A percentile compares a stretch with the other conserved stretches of the same genome.
Evolutionary conservation across 2,329 filamentous ascomycete genomes (phyloP).

Genomic region (Claviceps digitariae): DNA sequence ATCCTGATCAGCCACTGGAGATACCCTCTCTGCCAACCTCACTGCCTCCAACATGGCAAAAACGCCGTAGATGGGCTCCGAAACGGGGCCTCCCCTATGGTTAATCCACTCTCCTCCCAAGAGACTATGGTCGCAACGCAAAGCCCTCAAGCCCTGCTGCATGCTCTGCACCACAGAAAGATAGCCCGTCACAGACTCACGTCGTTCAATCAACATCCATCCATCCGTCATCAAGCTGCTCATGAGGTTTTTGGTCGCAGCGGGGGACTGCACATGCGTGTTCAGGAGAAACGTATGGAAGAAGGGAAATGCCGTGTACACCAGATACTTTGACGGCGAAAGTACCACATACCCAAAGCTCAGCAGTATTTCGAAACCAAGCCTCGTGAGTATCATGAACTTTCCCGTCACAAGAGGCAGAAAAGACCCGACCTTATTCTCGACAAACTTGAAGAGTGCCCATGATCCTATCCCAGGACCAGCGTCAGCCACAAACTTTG

Average conservation of each 20-base stretch:
- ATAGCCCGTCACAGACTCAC: slow-evolving; percentile 83
- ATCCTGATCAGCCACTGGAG: slow-evolving; percentile 42
- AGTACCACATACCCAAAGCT: slow-evolving; percentile 50
- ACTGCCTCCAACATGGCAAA: slow-evolving; percentile 93
- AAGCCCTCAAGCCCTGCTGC: slow-evolving; percentile 57
- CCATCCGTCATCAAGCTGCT: slow-evolving; percentile 47
- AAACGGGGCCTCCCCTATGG: slow-evolving; percentile 38
- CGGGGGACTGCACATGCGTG: slow-evolving; percentile 52
- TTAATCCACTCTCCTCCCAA: slow-evolving; percentile 82
- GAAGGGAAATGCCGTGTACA: slow-evolving; percentile 57
- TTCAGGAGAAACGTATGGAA: slow-evolving; percentile 61
- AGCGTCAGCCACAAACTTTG: slow-evolving; percentile 46
- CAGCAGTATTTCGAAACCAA: slow-evolving; percentile 58
- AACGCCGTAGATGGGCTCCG: slow-evolving; percentile 88
- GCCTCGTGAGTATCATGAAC: slow-evolving; percentile 51
- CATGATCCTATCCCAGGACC: slow-evolving; percentile 54
- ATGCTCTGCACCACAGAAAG: slow-evolving; percentile 75
- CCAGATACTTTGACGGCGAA: slow-evolving; percentile 53
- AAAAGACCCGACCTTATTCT: slow-evolving; percentile 25
- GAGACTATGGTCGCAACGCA: slow-evolving; percentile 90
- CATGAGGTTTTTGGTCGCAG: slow-evolving; percentile 51
- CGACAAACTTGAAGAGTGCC: slow-evolving; percentile 43
- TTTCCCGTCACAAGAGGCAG: slow-evolving; percentile 43
- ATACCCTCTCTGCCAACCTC: slow-evolving; percentile 54
- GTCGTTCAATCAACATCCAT: slow-evolving; percentile 66